Evolutionary conservation across 495 filamentous ascomycete genomes (phyloP), one percentile per base, ranked within the genome.

Genomic region (Daldinia concentrica): DNA sequence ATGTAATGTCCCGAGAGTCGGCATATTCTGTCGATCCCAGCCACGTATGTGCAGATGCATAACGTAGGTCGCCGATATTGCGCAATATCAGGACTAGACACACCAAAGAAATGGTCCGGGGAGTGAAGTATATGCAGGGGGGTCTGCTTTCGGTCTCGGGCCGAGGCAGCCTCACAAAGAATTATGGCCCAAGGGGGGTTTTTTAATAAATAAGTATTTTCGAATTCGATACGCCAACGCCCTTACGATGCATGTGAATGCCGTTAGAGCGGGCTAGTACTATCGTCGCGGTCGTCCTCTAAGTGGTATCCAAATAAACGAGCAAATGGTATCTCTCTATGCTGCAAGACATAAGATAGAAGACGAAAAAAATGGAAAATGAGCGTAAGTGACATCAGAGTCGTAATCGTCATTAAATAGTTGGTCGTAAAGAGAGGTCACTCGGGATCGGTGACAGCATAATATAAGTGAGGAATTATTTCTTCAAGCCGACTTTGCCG

Each of bases 401-500:
- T 72, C 71, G 66, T 73, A 54, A 58, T 58, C 61, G 58, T 69
- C 71, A 58, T 73, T 54, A 73, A 32, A 48, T 57, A 57, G 62
- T 69, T 30, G 26, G 50, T 54, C 50, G 50, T 54, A 54, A 54
- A 54, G 6, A 29, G 50, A 69, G 29, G 56, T 56, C 58, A 41
- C 66, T 24, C n/a, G 14, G 58, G 41, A 36, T 50, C 15, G 24
- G 37, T 24, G 58, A 54, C 52, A 45, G 22, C 54, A 32, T 48
- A 56, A 64, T 58, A 60, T 51, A 37, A 19, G 39, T 2, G 17
- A 24, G 19, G 30, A 26, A 19, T 70, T 65, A 79, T 55, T 78
- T 81, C 65, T 79, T 76, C 54, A 83, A 71, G 24, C 82, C 78
- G 19, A 85, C 81, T 62, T 82, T 84, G 19, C 78, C 83, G 0